Conservation (phyloP, 2,329 filamentous ascomycete species). For the Fusarium sp. region DNA sequence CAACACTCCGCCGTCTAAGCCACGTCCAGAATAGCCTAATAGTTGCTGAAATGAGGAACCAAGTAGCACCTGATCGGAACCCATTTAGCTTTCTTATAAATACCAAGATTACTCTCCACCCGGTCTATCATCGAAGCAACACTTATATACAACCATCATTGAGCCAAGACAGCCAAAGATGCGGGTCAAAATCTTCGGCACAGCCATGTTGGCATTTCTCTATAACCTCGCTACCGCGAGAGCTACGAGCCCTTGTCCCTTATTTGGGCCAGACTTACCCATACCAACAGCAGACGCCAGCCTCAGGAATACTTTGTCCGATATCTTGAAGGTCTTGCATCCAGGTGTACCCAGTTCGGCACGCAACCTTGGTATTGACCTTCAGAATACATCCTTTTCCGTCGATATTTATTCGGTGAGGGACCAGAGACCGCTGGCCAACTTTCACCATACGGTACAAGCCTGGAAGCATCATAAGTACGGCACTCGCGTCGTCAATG, state of each 20-base stretch:
- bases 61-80: no score
- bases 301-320: accelerated
- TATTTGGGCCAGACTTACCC: background rate
- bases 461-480: background rate
- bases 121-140: background rate
- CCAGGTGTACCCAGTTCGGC: background rate
- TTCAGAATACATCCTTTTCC: constrained; percentile 1
- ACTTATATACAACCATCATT: background rate
- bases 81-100: background rate
- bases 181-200: background rate
- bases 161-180: background rate
- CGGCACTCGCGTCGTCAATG: background rate
- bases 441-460: background rate
- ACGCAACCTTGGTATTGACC: background rate
- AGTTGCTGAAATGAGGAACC: no score
- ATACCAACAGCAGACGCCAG: background rate
- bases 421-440: background rate
- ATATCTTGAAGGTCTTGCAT: background rate
- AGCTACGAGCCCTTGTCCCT: background rate
- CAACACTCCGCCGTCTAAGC: no score
- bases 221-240: background rate
- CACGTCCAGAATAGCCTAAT: no score
- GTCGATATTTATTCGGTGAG: background rate
- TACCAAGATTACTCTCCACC: background rate
- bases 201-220: accelerated